Evolutionary conservation across 805 yeast genomes (phyloP), one percentile per base, ranked within the genome.

Genomic region (Monosporozyma aquatica): DNA sequence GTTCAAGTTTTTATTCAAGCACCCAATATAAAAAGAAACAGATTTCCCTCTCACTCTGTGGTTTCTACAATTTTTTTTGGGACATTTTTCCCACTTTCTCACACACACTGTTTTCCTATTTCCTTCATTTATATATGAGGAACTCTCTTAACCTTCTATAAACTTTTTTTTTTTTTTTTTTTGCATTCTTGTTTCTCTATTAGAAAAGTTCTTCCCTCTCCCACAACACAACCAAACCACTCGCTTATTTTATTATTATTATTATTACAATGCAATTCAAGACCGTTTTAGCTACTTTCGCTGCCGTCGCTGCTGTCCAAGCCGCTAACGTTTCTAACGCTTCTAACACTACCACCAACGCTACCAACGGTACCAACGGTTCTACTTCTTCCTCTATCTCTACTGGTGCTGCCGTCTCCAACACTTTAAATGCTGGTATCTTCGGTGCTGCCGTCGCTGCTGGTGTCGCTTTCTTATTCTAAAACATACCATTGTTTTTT

Each of bases 381-480:
- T 29, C 27, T 17, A 13, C 15, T 21, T 22, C 41, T 28, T 60
- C 68, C 41, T 41, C 35, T 23, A 41, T 59, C 52, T 63, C 71
- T 34, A 64, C 70, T 54, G 73, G 70, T 55, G 76, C 74, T 56
- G 80, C 75, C 57, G 70, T 65, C 50, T 64, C 72, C 53, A 70
- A 69, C 65, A 72, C 75, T 50, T 70, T 74, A 62, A 78, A 80
- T 68, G 82, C 86, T 62, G 80, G 83, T 69, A 76, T 78, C 62
- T 69, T 80, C 58, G 89, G 87, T 75, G 87, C 84, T 58, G 85
- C 80, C 63, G 84, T 82, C 55, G 89, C 87, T 54, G 89, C 87
- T 60, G 89, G 86, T 74, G 79, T 80, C 49, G 72, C 70, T 58
- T 66, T 67, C 67, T 63, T 67, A 58, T 66, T 68, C 65, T 68